Percentiles rank a stretch among this genome's conserved stretches.
Evolutionary conservation across 2,329 filamentous ascomycete genomes (phyloP).

Genomic region (Diplodia mutila): DNA sequence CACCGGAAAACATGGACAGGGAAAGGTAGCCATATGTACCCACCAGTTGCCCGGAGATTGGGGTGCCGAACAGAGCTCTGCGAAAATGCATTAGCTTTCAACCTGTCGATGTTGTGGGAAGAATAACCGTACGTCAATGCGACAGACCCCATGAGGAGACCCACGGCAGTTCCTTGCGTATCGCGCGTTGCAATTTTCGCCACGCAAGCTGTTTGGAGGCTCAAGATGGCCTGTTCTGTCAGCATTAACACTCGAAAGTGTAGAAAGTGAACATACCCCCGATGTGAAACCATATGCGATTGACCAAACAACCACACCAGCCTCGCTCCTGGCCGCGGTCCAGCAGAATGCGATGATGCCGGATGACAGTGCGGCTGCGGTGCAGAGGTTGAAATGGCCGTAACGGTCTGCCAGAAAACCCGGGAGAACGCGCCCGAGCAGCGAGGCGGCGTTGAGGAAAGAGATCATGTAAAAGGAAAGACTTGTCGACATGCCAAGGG

Average conservation of each 20-base stretch:
- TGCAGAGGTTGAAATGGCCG: slow-evolving; percentile 51
- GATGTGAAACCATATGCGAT: slow-evolving; percentile 57
- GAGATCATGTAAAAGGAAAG: slow-evolving; percentile 47
- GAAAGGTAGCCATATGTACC: slow-evolving; percentile 7
- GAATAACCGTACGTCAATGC: slow-evolving; percentile 5
- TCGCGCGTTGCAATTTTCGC: neutral
- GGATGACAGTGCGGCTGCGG: slow-evolving; percentile 39
- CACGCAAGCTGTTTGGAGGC: neutral
- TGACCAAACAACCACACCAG: slow-evolving; percentile 51
- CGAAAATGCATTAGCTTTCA: neutral
- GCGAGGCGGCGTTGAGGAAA: slow-evolving; percentile 11
- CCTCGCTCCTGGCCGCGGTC: slow-evolving; percentile 47
- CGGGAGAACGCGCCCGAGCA: slow-evolving; percentile 11
- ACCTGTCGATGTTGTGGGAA: neutral
- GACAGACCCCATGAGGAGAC: slow-evolving; percentile 6
- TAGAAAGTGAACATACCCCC: slow-evolving; percentile 34
- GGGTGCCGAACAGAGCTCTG: slow-evolving; percentile 12
- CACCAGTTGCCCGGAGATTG: slow-evolving; percentile 5
- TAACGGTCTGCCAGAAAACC: slow-evolving; percentile 3
- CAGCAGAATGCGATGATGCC: slow-evolving; percentile 52
- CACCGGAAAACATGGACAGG: slow-evolving; percentile 7
- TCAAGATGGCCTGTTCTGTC: neutral
- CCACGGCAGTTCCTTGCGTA: slow-evolving; percentile 6
- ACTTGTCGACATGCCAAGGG: neutral
- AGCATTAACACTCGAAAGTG: neutral